phyloP scores from a whole-genome alignment of 2,329 filamentous ascomycete genomes.

The Elsinoe fawcettii region DNA sequence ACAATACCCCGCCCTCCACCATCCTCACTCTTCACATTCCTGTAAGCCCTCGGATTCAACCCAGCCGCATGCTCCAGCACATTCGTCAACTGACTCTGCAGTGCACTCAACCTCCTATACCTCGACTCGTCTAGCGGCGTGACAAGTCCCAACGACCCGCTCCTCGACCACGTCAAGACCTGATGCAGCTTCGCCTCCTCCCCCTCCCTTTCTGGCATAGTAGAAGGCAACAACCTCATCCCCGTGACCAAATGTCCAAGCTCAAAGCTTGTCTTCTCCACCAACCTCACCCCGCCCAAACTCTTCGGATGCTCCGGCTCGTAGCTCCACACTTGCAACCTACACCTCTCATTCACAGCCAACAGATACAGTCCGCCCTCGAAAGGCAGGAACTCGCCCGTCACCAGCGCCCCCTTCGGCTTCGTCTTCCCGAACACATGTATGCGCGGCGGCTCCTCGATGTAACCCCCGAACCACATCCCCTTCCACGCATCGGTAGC shows the following conservation, averaged over 20 bases:
- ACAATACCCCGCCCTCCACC: slow-evolving; percentile 57
- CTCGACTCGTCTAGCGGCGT: slow-evolving; percentile 69
- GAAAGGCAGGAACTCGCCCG: slow-evolving; percentile 82
- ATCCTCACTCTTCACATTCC: slow-evolving; percentile 46
- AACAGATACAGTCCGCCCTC: slow-evolving; percentile 76
- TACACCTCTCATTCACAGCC: slow-evolving; percentile 74
- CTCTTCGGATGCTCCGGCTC: slow-evolving; percentile 95
- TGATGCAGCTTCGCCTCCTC: slow-evolving; percentile 32
- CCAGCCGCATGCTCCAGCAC: slow-evolving; percentile 69
- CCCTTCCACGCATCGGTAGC: slow-evolving; percentile 89
- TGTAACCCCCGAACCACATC: slow-evolving; percentile 92
- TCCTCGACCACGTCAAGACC: slow-evolving; percentile 64
- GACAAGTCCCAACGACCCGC: slow-evolving; percentile 69
- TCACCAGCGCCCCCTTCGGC: slow-evolving; percentile 67
- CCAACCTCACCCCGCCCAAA: slow-evolving; percentile 75
- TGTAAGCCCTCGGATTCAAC: slow-evolving; percentile 74
- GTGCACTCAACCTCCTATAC: slow-evolving; percentile 74
- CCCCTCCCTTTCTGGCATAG: slow-evolving; percentile 26
- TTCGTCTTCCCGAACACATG: slow-evolving; percentile 83
- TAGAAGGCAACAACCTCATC: slow-evolving; percentile 67
- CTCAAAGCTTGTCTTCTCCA: slow-evolving; percentile 83
- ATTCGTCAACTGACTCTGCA: slow-evolving; percentile 71
- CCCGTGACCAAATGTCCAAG: slow-evolving; percentile 70
- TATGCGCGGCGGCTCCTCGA: slow-evolving; percentile 94
- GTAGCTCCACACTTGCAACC: slow-evolving; percentile 83